These are phyloP conservation scores for Starmerella asiatica DNA, from an alignment of 805 yeast species.

Conservation along the genomic window DNA sequence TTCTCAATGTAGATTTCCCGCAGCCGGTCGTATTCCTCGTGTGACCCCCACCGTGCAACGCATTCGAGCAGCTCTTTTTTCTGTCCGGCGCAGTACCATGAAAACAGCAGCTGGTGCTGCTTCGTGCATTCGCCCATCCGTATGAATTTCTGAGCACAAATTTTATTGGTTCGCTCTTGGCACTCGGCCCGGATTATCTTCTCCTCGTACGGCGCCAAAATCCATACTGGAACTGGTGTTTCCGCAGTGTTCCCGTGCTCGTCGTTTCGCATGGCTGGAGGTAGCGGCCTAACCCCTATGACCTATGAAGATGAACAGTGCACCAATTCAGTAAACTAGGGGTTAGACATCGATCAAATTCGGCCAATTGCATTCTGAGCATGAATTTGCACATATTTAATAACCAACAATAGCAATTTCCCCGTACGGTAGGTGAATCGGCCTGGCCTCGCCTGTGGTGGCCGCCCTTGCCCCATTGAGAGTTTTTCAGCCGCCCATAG, in stretches of 20 bases:
- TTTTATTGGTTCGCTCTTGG: conserved; percentile 26
- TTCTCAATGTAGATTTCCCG: conserved; percentile 24
- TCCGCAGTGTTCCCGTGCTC: conserved; percentile 15
- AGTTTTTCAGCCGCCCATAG: neutral
- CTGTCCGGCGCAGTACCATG: conserved; percentile 28
- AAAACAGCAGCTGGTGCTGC: conserved; percentile 26
- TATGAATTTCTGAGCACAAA: conserved; percentile 24
- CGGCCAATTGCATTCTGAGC: too few relatives aligned
- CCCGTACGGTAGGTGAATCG: too few relatives aligned
- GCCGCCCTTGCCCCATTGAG: too few relatives aligned
- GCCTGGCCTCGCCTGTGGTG: too few relatives aligned
- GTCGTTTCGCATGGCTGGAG: too few relatives aligned
- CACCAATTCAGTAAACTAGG: too few relatives aligned
- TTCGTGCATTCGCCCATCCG: conserved; percentile 26
- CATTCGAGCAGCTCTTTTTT: conserved; percentile 27
- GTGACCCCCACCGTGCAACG: conserved; percentile 27
- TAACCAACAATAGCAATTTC: too few relatives aligned
- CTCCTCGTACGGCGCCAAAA: conserved; percentile 30
- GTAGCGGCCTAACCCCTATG: too few relatives aligned
- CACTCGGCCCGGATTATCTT: conserved; percentile 25
- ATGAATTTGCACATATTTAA: too few relatives aligned
- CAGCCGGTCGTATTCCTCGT: conserved; percentile 22
- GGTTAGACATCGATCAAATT: too few relatives aligned
- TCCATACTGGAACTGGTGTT: conserved; percentile 28
- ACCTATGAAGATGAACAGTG: too few relatives aligned